A percentile compares a stretch with the other conserved stretches of the same genome.
phyloP scores from a whole-genome alignment of 2,329 filamentous ascomycete species.

The Trichoderma sp. region DNA sequence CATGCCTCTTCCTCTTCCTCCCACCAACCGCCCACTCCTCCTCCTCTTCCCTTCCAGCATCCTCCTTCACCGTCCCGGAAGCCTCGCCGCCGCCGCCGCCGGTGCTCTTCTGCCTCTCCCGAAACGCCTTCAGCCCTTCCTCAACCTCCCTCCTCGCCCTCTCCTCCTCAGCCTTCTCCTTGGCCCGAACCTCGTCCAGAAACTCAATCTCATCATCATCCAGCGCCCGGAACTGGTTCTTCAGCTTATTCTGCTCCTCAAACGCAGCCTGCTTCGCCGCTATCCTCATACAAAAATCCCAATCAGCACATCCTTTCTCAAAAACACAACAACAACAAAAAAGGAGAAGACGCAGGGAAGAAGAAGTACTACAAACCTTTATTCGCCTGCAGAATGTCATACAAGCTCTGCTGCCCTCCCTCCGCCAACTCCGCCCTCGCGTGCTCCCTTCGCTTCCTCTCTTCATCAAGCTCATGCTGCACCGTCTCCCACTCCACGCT shows the following conservation, averaged over 20 bases:
- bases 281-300: slow-evolving; percentile 31
- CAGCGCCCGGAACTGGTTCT: slow-evolving; percentile 74
- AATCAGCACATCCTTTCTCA: background rate
- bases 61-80: slow-evolving; percentile 25
- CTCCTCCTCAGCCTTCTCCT: slow-evolving; percentile 54
- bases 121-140: slow-evolving; percentile 55
- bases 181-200: slow-evolving; percentile 57
- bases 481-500: slow-evolving; percentile 61
- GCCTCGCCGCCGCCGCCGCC: slow-evolving; percentile 17
- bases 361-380: slow-evolving; percentile 55
- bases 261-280: slow-evolving; percentile 80
- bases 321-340: background rate
- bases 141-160: slow-evolving; percentile 54
- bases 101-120: slow-evolving; percentile 46
- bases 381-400: slow-evolving; percentile 75
- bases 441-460: slow-evolving; percentile 54
- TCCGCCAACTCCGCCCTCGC: slow-evolving; percentile 43
- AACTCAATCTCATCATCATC: slow-evolving; percentile 80
- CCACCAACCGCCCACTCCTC: slow-evolving; percentile 37
- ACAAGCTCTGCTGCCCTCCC: slow-evolving; percentile 61
- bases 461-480: slow-evolving; percentile 62
- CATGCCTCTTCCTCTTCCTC: slow-evolving; percentile 39
- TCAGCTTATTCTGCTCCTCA: slow-evolving; percentile 68
- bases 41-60: slow-evolving; percentile 26
- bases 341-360: background rate